phyloP scores from a whole-genome alignment of 257 asterid species.

The Jacaranda copaia region DNA sequence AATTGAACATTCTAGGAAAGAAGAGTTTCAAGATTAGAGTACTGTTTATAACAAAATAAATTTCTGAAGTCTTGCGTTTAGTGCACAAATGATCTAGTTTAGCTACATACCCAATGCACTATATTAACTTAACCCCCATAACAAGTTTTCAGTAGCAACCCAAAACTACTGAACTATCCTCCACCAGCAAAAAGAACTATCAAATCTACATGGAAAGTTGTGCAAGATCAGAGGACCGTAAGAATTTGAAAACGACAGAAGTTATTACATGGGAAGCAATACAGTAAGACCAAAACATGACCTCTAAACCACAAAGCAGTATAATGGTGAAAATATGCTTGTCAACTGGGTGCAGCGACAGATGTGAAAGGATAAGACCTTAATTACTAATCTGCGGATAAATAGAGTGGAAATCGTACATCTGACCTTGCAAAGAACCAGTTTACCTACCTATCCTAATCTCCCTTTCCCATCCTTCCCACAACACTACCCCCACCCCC shows the following conservation, averaged over 20 bases:
- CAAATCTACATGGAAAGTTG: not conserved
- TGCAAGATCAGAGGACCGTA: slow-evolving; percentile 4
- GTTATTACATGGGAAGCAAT: no score
- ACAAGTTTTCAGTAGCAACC: not conserved
- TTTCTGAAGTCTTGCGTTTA: slow-evolving; percentile 19
- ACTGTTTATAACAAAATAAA: not conserved
- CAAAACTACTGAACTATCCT: not conserved
- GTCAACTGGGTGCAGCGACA: slow-evolving; percentile 2
- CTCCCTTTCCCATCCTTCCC: not conserved
- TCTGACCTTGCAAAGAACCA: slow-evolving; percentile 15
- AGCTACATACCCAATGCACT: not conserved
- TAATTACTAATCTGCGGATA: not conserved
- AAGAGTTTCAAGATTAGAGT: not conserved
- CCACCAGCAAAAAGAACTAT: not conserved
- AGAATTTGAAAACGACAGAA: not conserved
- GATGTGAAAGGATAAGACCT: slow-evolving; percentile 2
- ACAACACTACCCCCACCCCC: not conserved
- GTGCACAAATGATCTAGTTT: not conserved
- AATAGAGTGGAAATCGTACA: slow-evolving; percentile 2
- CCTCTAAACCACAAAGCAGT: no score
- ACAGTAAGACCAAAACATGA: no score
- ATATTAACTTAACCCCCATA: not conserved
- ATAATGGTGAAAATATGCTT: not conserved
- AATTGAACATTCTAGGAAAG: not conserved
- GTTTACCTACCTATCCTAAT: slow-evolving; percentile 1